Conservation (phyloP, 805 yeast species). For the Suhomyces prunicola region DNA sequence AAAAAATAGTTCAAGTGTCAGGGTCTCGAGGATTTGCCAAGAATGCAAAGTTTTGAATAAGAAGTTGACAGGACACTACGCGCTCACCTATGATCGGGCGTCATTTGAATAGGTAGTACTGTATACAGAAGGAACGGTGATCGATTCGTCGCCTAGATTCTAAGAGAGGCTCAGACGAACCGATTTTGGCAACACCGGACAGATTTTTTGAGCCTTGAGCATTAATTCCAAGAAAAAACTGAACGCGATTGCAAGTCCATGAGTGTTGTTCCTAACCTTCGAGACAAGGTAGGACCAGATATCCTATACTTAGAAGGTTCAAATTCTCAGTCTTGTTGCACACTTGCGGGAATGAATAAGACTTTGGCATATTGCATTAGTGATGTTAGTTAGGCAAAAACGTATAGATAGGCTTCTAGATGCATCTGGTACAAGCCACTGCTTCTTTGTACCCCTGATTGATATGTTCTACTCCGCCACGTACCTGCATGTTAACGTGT, state of each 20-base stretch:
- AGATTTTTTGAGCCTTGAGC: neutral
- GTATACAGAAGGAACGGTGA: neutral
- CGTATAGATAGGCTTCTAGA: neutral
- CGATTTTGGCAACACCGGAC: neutral
- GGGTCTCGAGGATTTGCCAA: neutral
- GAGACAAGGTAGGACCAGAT: neutral
- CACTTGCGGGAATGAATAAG: neutral
- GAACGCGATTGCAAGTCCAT: neutral
- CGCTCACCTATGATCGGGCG: neutral
- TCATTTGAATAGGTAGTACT: neutral
- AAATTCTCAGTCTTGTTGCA: neutral
- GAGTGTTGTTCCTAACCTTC: neutral
- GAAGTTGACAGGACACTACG: neutral
- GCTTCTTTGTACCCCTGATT: neutral
- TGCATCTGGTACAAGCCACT: neutral
- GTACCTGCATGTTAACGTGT: slow-evolving; percentile 1
- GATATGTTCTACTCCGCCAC: slow-evolving; percentile 1
- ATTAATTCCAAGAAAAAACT: neutral
- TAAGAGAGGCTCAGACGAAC: neutral
- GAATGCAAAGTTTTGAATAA: neutral
- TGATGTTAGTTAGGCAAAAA: neutral
- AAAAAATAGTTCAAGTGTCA: neutral
- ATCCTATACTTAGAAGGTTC: neutral
- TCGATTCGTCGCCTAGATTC: neutral
- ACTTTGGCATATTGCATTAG: neutral